Evolutionary conservation across 768 basidiomycete species (phyloP), one percentile per base, ranked within the genome.

Genomic region (Auricularia cornea): DNA sequence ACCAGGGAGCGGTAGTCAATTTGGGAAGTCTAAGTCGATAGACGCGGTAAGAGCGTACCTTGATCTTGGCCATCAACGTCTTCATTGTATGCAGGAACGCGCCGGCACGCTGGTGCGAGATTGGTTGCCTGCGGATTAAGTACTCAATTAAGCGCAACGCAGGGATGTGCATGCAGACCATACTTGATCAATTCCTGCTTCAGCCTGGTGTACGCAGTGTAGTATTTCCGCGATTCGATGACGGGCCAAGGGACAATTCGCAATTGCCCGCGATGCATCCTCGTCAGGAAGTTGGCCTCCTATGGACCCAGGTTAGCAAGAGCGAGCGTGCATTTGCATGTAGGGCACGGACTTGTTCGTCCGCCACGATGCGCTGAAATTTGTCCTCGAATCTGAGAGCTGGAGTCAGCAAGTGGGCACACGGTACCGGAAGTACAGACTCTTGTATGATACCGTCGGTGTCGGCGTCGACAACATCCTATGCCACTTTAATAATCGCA

Each of bases 231-330:
- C 0, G 85, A 86, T 66, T 84, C 82, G 32, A 87, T 86, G 56
- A 87, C 83, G 0, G 84, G 85, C 86, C 86, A 87, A 3, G 85
- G 86, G 12, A 86, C 77, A 20, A 87, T 86, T 35, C 76, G 76
- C 6, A 87, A 67, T 61, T 76, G 76, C 1, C 85, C 85, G 0
- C 77, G 75, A 63, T 87, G 86, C 5, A 87, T 76, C 1, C 78
- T 79, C 18, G 83, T 79, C 62, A 87, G 85, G 67, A 87, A 86
- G 65, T 87, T 87, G 0, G 80, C 74, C 31, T 77, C 82, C 44
- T 48, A 48, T n/a, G n/a, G 38, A 8, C 38, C 38, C 8, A 23
- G 20, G 20, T 48, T 23, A 48, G 44, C 20, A 14, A 20, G 44
- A 23, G 16, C 12, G 5, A 20, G 11, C 11, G 12, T 18, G 44